These are phyloP conservation scores for Juglanconis sp. DNA, from an alignment of 2,329 filamentous ascomycete genomes.

Conservation along the genomic window DNA sequence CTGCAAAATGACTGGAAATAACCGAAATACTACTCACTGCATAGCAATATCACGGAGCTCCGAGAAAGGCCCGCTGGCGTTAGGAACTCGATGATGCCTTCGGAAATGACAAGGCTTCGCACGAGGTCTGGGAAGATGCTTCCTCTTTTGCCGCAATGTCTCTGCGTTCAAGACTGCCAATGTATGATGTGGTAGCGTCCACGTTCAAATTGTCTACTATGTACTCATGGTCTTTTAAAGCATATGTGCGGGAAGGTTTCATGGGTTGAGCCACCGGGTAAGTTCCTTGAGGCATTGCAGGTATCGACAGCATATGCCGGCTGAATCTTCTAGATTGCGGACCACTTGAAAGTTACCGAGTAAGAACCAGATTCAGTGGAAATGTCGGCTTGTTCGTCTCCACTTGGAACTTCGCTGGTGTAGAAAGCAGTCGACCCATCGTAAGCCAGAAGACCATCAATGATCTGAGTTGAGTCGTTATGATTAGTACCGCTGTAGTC, in stretches of 20 bases:
- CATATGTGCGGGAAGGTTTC: no score
- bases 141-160: no score
- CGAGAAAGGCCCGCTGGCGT: neutral
- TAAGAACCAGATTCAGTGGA: neutral
- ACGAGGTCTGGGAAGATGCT: no score
- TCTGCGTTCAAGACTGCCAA: no score
- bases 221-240: no score
- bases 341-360: constrained; percentile 11
- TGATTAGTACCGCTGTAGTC: neutral
- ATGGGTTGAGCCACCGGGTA: no score
- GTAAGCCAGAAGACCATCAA: constrained; percentile 8
- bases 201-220: no score
- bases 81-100: neutral
- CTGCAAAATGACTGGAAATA: neutral
- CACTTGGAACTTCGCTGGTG: constrained; percentile 2
- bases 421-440: constrained; percentile 12
- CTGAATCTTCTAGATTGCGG: neutral
- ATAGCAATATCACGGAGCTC: neutral
- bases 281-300: no score
- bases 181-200: no score
- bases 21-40: neutral
- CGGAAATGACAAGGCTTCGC: neutral
- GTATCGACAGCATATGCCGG: neutral
- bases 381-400: neutral
- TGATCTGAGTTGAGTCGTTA: neutral